These are phyloP conservation scores for Camelina laxa DNA, from an alignment of 345 rosid genomes.

Conservation along the genomic window DNA sequence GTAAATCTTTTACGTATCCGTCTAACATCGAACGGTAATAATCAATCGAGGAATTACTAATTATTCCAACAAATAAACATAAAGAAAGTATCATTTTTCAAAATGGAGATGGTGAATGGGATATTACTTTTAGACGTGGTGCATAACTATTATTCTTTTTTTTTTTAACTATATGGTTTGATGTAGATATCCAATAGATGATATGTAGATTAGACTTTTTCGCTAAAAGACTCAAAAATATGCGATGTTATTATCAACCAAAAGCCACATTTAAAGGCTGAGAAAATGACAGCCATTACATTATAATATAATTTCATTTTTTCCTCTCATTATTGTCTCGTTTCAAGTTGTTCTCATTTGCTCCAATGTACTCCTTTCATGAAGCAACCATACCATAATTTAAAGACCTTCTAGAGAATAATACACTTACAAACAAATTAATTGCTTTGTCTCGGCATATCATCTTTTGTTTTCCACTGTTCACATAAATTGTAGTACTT, in stretches of 20 bases:
- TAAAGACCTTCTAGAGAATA: slow-evolving; percentile 13
- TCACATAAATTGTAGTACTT: background rate
- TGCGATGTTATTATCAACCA: slow-evolving; percentile 45
- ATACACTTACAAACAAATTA: slow-evolving; percentile 19
- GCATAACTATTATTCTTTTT: slow-evolving; percentile 29
- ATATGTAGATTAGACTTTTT: slow-evolving; percentile 37
- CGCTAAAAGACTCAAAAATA: slow-evolving; percentile 44
- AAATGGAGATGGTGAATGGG: slow-evolving; percentile 6
- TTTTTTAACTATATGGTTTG: slow-evolving; percentile 33
- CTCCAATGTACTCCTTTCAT: slow-evolving; percentile 30
- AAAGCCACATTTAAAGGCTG: slow-evolving; percentile 49
- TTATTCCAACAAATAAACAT: background rate
- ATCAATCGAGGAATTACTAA: background rate
- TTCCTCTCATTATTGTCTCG: slow-evolving; percentile 20
- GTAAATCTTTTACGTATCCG: background rate
- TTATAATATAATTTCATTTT: slow-evolving; percentile 26
- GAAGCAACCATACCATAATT: slow-evolving; percentile 26
- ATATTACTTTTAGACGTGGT: slow-evolving; percentile 38
- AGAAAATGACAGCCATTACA: slow-evolving; percentile 47
- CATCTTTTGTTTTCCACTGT: background rate
- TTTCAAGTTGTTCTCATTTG: slow-evolving; percentile 32
- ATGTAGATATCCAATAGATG: slow-evolving; percentile 38
- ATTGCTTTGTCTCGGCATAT: background rate
- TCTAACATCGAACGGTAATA: background rate
- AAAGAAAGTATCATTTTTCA: background rate